Evolutionary conservation across 768 basidiomycete species (phyloP), one percentile per base, ranked within the genome.

Genomic region (Piloderma croceum): DNA sequence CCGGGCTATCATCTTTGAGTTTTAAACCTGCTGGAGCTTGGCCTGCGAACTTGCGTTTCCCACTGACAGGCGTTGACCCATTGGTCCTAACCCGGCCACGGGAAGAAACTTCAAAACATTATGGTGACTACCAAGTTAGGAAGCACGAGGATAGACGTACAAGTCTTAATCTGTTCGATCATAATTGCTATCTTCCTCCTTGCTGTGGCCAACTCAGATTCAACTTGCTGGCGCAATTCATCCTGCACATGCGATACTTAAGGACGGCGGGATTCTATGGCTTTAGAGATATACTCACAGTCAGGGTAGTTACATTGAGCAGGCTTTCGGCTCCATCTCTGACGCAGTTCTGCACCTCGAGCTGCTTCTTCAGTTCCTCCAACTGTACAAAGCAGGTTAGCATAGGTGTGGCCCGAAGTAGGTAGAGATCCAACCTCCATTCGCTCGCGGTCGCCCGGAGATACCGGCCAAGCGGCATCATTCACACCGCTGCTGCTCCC

Each of bases 321-420:
- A 97, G 72, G 50, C 86, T 91, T 67, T 93, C 90, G 1, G 92
- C 92, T 9, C 92, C 92, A 60, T 91, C 90, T 58, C 81, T 90
- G 46, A 96, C 90, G 40, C 84, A 73, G 46, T 77, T 79, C 63
- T 92, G 83, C 45, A 86, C 71, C 39, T 77, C 76, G 15, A 93
- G 68, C 53, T 81, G 78, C 39, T 70, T 73, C 36, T 77, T 76
- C 15, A 96, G 68, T 5, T 69, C 62, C 33, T 81, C 81, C 35
- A 91, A 62, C 90, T 90, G 15, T 15, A 9, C 32, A 24, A 11
- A 35, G 22, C 45, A 36, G n/a, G n/a, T n/a, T n/a, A n/a, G n/a
- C n/a, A n/a, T n/a, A n/a, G n/a, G n/a, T n/a, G n/a, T n/a, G n/a
- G n/a, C n/a, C n/a, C n/a, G n/a, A n/a, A n/a, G n/a, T n/a, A n/a